Percentiles rank a stretch among this genome's conserved stretches.
phyloP scores from a whole-genome alignment of 495 filamentous ascomycete species.

The Cladorrhinum samala region DNA sequence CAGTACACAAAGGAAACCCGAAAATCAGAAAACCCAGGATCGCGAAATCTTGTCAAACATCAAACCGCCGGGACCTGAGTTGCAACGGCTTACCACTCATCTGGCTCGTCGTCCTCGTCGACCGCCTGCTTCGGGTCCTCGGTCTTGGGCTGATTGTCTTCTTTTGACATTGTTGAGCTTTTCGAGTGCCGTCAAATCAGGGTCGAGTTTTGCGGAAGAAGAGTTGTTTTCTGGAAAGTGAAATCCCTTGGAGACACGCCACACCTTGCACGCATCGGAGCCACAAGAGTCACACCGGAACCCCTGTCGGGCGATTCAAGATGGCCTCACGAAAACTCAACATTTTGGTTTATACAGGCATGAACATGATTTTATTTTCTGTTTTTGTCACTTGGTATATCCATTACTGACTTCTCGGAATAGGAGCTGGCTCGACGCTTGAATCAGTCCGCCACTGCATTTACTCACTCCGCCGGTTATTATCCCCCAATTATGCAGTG shows the following conservation, averaged over 20 bases:
- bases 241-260: background rate
- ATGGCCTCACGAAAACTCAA: constrained; percentile 67
- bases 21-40: background rate
- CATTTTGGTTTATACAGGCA: constrained; percentile 82
- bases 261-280: background rate
- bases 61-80: background rate
- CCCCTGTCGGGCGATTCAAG: background rate
- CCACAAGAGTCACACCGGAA: background rate
- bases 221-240: background rate
- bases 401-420: constrained; percentile 4
- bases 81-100: constrained; percentile 70
- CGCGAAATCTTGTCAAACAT: background rate
- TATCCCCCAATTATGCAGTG: constrained; percentile 92
- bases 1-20: constrained; percentile 2
- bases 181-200: background rate
- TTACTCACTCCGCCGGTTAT: constrained; percentile 77
- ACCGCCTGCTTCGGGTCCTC: constrained; percentile 13
- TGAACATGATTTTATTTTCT: background rate
- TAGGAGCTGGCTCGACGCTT: constrained; percentile 77
- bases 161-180: constrained; percentile 42
- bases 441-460: constrained; percentile 87
- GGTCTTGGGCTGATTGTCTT: constrained; percentile 38
- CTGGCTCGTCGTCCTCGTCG: constrained; percentile 76
- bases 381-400: background rate
- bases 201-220: background rate